phyloP scores from a whole-genome alignment of 306 rosid species.

The Alnus glutinosa region DNA sequence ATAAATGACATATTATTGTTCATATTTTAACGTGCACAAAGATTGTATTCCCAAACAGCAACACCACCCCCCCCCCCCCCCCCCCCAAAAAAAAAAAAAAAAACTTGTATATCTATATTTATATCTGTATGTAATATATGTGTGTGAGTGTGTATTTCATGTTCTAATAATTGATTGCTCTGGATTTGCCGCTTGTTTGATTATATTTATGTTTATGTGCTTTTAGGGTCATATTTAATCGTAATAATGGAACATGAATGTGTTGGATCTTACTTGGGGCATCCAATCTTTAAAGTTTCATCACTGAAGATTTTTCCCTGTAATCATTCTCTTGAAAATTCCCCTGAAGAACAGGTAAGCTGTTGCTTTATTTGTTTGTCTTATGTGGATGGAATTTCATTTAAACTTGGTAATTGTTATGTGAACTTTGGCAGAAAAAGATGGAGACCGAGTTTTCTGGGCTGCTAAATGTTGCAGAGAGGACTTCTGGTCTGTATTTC shows the following conservation, averaged over 20 bases:
- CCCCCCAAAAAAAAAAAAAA: too few species aligned
- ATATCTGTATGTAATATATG: background rate
- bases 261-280: conserved; percentile 86
- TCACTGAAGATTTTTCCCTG: conserved; percentile 83
- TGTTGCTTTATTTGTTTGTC: conserved; percentile 23
- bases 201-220: conserved; percentile 25
- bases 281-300: conserved; percentile 71
- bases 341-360: conserved; percentile 72
- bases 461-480: conserved; percentile 80
- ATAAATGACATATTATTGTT: background rate
- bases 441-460: conserved; percentile 75
- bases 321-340: conserved; percentile 64
- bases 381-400: conserved; percentile 24
- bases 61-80: too few species aligned
- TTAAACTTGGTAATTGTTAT: conserved; percentile 28
- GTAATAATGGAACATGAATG: conserved; percentile 69
- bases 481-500: conserved; percentile 81
- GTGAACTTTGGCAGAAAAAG: conserved; percentile 66
- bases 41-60: too few species aligned
- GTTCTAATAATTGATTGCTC: background rate
- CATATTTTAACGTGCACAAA: too few species aligned
- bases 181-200: conserved; percentile 27
- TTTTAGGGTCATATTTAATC: conserved; percentile 76
- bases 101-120: background rate
- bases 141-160: background rate